phyloP scores from a whole-genome alignment of 805 yeast species.

The Saccharomycopsis fodiens region DNA sequence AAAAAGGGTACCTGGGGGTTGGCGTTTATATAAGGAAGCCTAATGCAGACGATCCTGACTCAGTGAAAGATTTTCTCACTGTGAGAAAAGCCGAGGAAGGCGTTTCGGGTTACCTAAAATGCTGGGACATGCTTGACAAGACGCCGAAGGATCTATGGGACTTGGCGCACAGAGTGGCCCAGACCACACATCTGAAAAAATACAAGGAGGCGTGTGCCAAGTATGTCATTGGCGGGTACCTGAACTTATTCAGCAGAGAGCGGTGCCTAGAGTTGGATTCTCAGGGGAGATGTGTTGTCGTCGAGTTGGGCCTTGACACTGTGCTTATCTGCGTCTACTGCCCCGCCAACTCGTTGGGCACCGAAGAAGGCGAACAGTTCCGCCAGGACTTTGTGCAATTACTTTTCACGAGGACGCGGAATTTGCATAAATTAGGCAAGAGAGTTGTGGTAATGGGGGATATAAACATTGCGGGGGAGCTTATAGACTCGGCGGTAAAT shows the following conservation, averaged over 20 bases:
- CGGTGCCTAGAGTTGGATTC: constrained; percentile 45
- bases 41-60: constrained; percentile 9
- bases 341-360: constrained; percentile 79
- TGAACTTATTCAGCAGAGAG: constrained; percentile 28
- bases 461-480: constrained; percentile 71
- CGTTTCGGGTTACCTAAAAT: constrained; percentile 56
- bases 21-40: constrained; percentile 67
- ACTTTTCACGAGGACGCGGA: constrained; percentile 54
- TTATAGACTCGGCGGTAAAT: constrained; percentile 75
- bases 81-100: constrained; percentile 87
- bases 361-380: constrained; percentile 57
- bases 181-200: constrained; percentile 24
- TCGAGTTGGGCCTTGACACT: constrained; percentile 59
- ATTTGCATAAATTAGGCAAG: constrained; percentile 50
- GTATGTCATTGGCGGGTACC: constrained; percentile 67
- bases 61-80: constrained; percentile 32
- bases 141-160: constrained; percentile 15
- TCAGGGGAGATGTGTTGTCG: constrained; percentile 77
- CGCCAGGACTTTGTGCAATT: constrained; percentile 50
- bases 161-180: constrained; percentile 21
- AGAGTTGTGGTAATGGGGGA: constrained; percentile 82
- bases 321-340: constrained; percentile 71
- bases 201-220: constrained; percentile 20
- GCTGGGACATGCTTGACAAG: constrained; percentile 13
- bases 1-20: constrained; percentile 89